Conservation (phyloP, 768 basidiomycete species). For the Lentinula guzmanii region DNA sequence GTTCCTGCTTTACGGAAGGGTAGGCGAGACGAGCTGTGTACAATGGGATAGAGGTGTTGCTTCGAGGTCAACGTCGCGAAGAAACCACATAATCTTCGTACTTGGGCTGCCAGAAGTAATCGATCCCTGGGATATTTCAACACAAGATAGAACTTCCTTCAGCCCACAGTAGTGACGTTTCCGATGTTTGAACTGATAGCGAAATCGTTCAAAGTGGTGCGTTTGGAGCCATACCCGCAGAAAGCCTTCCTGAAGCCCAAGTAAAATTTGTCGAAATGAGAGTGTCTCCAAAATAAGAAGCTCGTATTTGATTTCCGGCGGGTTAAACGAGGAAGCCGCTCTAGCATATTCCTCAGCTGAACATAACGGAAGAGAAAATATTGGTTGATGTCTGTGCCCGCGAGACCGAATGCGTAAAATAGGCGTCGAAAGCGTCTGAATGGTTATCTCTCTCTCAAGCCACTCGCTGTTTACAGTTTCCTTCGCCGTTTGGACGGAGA, state of each 20-base stretch:
- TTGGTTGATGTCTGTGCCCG: constrained; percentile 71
- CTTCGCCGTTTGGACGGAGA: neutral
- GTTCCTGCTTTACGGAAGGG: constrained; percentile 70
- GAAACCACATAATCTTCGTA: constrained; percentile 59
- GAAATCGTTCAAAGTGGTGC: constrained; percentile 67
- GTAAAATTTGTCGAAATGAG: constrained; percentile 54
- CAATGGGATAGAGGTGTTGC: constrained; percentile 62
- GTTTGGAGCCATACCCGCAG: constrained; percentile 89
- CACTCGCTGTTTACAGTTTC: neutral
- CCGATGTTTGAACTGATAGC: constrained; percentile 56
- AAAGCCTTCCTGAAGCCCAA: constrained; percentile 79
- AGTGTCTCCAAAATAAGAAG: constrained; percentile 22
- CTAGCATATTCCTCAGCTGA: constrained; percentile 52
- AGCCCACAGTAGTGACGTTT: constrained; percentile 58
- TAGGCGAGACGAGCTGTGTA: constrained; percentile 85
- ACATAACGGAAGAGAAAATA: no score
- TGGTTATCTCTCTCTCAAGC: constrained; percentile 28
- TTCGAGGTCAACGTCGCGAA: constrained; percentile 36
- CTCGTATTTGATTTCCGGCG: constrained; percentile 24
- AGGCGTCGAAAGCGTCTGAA: constrained; percentile 75
- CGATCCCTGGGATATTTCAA: constrained; percentile 48
- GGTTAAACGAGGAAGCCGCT: constrained; percentile 25
- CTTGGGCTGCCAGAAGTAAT: constrained; percentile 49
- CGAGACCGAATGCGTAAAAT: constrained; percentile 62
- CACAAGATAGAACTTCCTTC: constrained; percentile 60